Evolutionary conservation across 2,329 filamentous ascomycete species (phyloP), one percentile per base, ranked within the genome.

Genomic region (Trichoderma koningii): DNA sequence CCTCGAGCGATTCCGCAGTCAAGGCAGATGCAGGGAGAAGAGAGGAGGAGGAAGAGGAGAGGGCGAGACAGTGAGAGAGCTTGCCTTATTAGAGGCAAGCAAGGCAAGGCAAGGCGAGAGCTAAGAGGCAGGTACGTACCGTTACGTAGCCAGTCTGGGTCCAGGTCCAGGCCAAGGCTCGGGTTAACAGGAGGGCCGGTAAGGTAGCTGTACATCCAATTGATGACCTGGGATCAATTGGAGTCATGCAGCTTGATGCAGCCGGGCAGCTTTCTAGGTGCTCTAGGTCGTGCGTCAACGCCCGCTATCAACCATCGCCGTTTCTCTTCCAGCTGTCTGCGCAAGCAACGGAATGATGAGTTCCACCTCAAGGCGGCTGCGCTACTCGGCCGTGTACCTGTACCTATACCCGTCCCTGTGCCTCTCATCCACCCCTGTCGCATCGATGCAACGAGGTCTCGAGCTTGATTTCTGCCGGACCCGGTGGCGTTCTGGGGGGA

Each of bases 401-500:
- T 34, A 34, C 30, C 7, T 30, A 44, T 45, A 50, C 48, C 57
- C 44, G 23, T 61, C 30, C 50, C 50, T 60, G 56, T 7, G 6
- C 7, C 56, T 51, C 56, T 21, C 45, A 17, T n/a, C 30, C 12
- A 9, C 21, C 34, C 51, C 52, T 19, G 21, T 30, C 51, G 30
- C 51, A 38, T 28, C 30, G 34, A 38, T 34, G 50, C 50, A 52
- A 48, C n/a, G 38, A 12, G 12, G 44, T 15, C 56, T 6, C 50
- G 28, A 52, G 23, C 55, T 34, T 61, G 57, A 30, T 62, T 42
- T 47, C 21, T 63, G 59, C 41, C 59, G 48, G 59, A 41, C 34
- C 50, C 55, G 50, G 60, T 63, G 60, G 60, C 60, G 60, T 45
- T 63, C 41, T 47, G 41, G 50, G 57, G 55, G 57, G 28, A 23